A percentile compares a stretch with the other conserved stretches of the same genome.
Conservation (phyloP, 352 stramenopile species). For the Phytopythium sindhum region DNA sequence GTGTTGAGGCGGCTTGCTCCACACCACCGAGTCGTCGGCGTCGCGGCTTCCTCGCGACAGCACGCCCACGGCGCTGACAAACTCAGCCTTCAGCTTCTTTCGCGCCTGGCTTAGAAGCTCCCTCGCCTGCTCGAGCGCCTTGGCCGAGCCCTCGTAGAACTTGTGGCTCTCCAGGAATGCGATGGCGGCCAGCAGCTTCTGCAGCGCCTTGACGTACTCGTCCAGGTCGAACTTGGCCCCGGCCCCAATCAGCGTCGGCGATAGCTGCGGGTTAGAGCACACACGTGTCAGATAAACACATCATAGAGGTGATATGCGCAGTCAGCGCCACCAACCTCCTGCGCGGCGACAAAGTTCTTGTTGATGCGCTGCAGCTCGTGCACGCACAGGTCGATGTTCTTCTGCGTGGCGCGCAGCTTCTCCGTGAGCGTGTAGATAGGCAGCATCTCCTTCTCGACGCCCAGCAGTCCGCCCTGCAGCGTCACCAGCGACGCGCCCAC, state of each 20-base stretch:
- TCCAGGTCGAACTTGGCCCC: constrained; percentile 71
- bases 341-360: constrained; percentile 68
- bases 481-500: constrained; percentile 51
- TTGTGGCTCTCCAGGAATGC: constrained; percentile 66
- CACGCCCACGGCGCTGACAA: constrained; percentile 64
- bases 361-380: constrained; percentile 65
- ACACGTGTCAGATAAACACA: not conserved
- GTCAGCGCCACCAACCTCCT: constrained; percentile 33
- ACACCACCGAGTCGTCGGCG: constrained; percentile 20
- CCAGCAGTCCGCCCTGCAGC: constrained; percentile 62
- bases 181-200: constrained; percentile 67
- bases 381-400: constrained; percentile 83
- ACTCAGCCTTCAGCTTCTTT: constrained; percentile 65
- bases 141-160: constrained; percentile 69
- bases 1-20: constrained; percentile 44
- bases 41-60: constrained; percentile 45
- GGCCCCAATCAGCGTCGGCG: constrained; percentile 46
- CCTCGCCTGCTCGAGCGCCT: constrained; percentile 62
- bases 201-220: constrained; percentile 58
- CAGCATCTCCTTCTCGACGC: constrained; percentile 79
- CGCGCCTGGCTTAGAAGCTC: constrained; percentile 58
- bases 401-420: constrained; percentile 72
- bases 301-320: not conserved
- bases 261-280: constrained; percentile 34
- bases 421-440: constrained; percentile 85